These are phyloP conservation scores for Staphylotrichum longicolle DNA, from an alignment of 495 filamentous ascomycete species.

Conservation along the genomic window DNA sequence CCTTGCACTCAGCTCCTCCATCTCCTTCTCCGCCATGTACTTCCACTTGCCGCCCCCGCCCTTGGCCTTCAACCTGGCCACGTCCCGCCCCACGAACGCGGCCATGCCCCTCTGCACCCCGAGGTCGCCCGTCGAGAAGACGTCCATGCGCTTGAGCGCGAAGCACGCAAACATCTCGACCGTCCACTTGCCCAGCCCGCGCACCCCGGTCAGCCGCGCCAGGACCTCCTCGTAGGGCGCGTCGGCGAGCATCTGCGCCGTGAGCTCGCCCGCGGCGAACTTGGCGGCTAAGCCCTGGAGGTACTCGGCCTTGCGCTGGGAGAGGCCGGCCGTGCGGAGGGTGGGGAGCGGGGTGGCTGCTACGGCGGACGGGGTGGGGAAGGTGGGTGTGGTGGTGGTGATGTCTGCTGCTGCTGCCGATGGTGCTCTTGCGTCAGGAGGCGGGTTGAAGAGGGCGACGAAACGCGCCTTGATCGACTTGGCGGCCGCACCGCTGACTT, in stretches of 20 bases:
- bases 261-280: slow-evolving; percentile 71
- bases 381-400: slow-evolving; percentile 37
- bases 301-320: slow-evolving; percentile 92
- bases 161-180: slow-evolving; percentile 98
- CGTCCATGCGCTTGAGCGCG: slow-evolving; percentile 84
- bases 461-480: slow-evolving; percentile 84
- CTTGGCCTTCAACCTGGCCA: slow-evolving; percentile 77
- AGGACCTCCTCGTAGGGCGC: slow-evolving; percentile 85
- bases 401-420: slow-evolving; percentile 20
- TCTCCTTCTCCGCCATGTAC: slow-evolving; percentile 92
- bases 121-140: slow-evolving; percentile 89
- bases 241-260: slow-evolving; percentile 66
- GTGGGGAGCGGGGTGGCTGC: slow-evolving; percentile 54
- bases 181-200: slow-evolving; percentile 85
- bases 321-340: slow-evolving; percentile 82
- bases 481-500: slow-evolving; percentile 90
- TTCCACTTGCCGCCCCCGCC: slow-evolving; percentile 84
- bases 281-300: slow-evolving; percentile 79
- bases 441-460: slow-evolving; percentile 64
- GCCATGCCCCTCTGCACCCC: slow-evolving; percentile 96
- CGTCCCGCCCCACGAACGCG: slow-evolving; percentile 76
- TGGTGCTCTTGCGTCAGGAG: slow-evolving; percentile 3
- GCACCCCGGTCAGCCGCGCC: slow-evolving; percentile 74
- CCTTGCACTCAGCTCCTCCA: slow-evolving; percentile 74
- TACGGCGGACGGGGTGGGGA: slow-evolving; percentile 77